Percentiles rank a stretch among this genome's conserved stretches.
Evolutionary conservation across 306 rosid species (phyloP).

Genomic region (Castanopsis chinensis): DNA sequence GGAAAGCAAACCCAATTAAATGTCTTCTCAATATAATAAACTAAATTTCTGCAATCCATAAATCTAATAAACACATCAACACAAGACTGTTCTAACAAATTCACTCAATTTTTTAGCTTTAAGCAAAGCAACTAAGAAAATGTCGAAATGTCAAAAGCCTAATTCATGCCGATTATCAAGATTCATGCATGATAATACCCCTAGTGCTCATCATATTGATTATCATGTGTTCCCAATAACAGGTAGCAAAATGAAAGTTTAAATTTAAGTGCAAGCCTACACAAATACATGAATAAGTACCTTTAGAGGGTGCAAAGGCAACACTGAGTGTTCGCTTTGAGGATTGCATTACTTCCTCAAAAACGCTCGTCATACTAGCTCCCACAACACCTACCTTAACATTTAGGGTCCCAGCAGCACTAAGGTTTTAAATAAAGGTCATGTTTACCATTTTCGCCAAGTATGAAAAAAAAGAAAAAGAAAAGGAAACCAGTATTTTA

Average conservation of each 20-base stretch:
- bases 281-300: constrained; percentile 34
- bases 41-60: neutral
- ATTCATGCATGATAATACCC: neutral
- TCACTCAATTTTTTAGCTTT: neutral
- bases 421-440: constrained; percentile 38
- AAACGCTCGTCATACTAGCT: constrained; percentile 85
- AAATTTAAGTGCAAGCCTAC: constrained; percentile 9
- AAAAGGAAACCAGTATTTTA: neutral
- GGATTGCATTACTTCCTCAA: constrained; percentile 60
- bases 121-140: too few relatives aligned
- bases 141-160: neutral
- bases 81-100: neutral
- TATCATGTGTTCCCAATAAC: neutral
- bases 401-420: constrained; percentile 82
- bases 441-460: constrained; percentile 18
- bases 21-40: neutral
- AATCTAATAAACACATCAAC: neutral
- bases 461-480: neutral
- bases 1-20: neutral
- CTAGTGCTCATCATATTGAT: neutral
- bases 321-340: constrained; percentile 56
- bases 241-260: constrained; percentile 7
- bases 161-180: neutral
- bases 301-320: constrained; percentile 91
- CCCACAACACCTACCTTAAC: constrained; percentile 84